Conservation (phyloP, 78 protist species). For the Dictyostelium intermedium region DNA sequence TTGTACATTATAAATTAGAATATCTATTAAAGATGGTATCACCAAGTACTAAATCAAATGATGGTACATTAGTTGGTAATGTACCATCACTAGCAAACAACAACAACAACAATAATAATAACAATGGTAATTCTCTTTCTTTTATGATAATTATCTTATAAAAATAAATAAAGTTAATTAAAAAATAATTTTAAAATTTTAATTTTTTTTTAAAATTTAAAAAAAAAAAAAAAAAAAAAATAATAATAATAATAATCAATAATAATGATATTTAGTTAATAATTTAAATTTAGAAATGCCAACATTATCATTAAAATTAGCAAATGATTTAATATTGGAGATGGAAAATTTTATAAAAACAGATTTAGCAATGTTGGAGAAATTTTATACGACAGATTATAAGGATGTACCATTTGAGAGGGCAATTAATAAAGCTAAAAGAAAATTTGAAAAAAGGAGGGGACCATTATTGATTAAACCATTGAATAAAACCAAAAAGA, state of each 20-base stretch:
- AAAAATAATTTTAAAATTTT: no score
- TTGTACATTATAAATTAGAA: not conserved
- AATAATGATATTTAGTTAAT: not conserved
- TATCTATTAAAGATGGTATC: not conserved
- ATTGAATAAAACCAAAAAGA: slow-evolving; percentile 65
- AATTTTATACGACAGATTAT: slow-evolving; percentile 47
- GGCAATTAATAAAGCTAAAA: slow-evolving; percentile 73
- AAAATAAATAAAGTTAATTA: no score
- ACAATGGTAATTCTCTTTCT: no score
- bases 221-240: no score
- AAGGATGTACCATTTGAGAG: slow-evolving; percentile 69
- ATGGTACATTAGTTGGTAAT: not conserved
- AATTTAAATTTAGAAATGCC: slow-evolving; percentile 13
- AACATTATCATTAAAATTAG: slow-evolving; percentile 17
- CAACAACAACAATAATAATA: not conserved
- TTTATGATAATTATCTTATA: no score
- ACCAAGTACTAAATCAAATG: not conserved
- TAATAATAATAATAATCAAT: no score
- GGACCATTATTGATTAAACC: slow-evolving; percentile 80
- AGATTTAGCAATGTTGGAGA: slow-evolving; percentile 53
- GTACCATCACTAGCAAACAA: not conserved
- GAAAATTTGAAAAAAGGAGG: slow-evolving; percentile 75
- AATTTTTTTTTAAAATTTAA: no score
- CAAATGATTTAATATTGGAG: slow-evolving; percentile 34
- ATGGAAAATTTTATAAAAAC: slow-evolving; percentile 44